phyloP scores from a whole-genome alignment of 345 rosid genomes.

The Syzygium aqueum region DNA sequence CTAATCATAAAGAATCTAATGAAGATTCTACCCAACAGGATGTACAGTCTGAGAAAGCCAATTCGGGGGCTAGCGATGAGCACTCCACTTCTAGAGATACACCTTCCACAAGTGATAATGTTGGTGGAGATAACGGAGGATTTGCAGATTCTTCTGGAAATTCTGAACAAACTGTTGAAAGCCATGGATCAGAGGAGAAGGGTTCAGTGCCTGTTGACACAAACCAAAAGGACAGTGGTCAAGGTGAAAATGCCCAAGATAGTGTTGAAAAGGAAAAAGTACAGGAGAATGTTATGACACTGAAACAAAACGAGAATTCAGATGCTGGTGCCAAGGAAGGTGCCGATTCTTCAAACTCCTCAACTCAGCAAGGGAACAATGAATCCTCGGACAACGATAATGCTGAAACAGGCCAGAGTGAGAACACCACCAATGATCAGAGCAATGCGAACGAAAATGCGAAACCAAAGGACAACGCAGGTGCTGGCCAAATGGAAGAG shows the following conservation, averaged over 20 bases:
- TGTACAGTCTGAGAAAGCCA: conserved; percentile 29
- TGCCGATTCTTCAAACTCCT: not conserved
- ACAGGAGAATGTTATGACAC: conserved; percentile 4
- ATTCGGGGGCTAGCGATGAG: conserved; percentile 27
- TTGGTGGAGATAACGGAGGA: not conserved
- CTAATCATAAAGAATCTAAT: not conserved
- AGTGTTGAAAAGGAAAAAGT: conserved; percentile 11
- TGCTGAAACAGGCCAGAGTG: conserved; percentile 22
- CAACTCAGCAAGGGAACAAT: conserved; percentile 9
- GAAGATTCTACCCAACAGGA: conserved; percentile 15
- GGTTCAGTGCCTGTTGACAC: not conserved
- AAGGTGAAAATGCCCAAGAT: conserved; percentile 1
- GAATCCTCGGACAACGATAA: conserved; percentile 2
- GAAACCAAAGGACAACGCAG: not conserved
- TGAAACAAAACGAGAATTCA: not conserved
- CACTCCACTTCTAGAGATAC: conserved; percentile 28
- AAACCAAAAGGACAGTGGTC: conserved; percentile 4
- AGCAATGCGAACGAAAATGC: conserved; percentile 3
- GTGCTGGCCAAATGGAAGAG: not conserved
- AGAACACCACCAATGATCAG: conserved; percentile 9
- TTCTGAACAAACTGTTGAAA: not conserved
- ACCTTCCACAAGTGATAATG: conserved; percentile 19
- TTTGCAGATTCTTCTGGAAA: not conserved
- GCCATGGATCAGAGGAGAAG: not conserved
- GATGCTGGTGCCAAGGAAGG: not conserved